Evolutionary conservation across 768 basidiomycete genomes (phyloP), one percentile per base, ranked within the genome.

Genomic region (Pilatotrama ljubarskyi): DNA sequence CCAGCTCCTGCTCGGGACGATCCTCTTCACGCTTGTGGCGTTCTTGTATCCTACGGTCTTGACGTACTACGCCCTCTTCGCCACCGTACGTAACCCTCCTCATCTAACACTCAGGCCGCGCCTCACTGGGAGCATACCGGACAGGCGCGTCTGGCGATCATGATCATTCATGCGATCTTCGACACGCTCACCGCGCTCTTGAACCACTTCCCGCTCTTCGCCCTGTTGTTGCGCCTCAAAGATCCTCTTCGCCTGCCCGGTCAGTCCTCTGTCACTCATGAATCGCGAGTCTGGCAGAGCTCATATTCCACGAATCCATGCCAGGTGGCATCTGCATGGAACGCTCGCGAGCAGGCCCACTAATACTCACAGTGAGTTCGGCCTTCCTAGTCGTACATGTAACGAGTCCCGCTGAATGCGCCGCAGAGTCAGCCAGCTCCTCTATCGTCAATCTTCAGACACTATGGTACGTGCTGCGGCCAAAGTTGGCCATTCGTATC

Each of bases 201-300:
- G 79, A 95, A 97, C 62, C 88, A 93, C 64, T 97, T 97, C 63
- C 95, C 96, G 1, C 76, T 98, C 2, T 98, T 98, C 71, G 89
- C 88, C 0, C 71, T 98, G 26, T 85, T 95, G 82, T 71, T 98
- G 29, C 79, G 92, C 25, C 64, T 86, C 8, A 97, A 98, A 72
- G 93, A 96, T 68, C 87, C 93, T 1, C 80, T 81, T 66, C 79
- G 96, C 26, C 68, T 97, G 8, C 93, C 96, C 58, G 91, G 95
- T 90, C 55, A 2, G 67, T 53, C 70, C 53, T 24, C 24, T 9
- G 2, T 8, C 29, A 32, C 29, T 10, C 29, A 32, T 10, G 10
- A 10, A 32, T 32, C n/a, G n/a, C n/a, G n/a, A 32, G 5, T 32
- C 10, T 32, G 29, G 10, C 29, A 4, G 29, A 32, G 29, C 29